Conservation (phyloP, 225 moss, liverwort and hornwort genomes). For the Antitrichia curtipendula region DNA sequence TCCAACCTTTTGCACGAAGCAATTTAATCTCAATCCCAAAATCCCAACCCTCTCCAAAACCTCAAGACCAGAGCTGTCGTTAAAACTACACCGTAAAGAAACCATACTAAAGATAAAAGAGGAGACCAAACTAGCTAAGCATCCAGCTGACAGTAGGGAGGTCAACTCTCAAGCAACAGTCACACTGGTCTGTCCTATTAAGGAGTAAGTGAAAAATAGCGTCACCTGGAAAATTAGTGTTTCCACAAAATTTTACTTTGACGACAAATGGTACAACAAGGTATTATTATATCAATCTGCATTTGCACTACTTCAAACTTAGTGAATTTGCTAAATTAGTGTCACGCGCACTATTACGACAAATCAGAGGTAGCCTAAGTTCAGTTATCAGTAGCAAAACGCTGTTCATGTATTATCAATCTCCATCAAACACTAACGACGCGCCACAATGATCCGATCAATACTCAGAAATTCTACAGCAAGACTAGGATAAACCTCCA, state of each 20-base stretch:
- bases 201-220: not conserved
- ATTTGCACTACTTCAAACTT: not conserved
- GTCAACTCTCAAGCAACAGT: not conserved
- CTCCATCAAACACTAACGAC: not conserved
- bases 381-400: not conserved
- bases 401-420: not conserved
- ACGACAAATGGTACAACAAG: not conserved
- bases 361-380: not conserved
- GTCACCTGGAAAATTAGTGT: not conserved
- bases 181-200: not conserved
- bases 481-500: not conserved
- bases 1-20: not conserved
- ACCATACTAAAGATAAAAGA: not conserved
- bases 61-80: not conserved
- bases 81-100: not conserved
- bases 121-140: not conserved
- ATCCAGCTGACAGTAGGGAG: not conserved
- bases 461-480: not conserved
- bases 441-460: not conserved
- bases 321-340: not conserved
- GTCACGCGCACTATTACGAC: not conserved
- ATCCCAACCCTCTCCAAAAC: not conserved
- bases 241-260: not conserved
- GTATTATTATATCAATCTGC: not conserved
- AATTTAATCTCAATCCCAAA: not conserved